Evolutionary conservation across 305 asterid species (phyloP).

Genomic region (Ajuga reptans): DNA sequence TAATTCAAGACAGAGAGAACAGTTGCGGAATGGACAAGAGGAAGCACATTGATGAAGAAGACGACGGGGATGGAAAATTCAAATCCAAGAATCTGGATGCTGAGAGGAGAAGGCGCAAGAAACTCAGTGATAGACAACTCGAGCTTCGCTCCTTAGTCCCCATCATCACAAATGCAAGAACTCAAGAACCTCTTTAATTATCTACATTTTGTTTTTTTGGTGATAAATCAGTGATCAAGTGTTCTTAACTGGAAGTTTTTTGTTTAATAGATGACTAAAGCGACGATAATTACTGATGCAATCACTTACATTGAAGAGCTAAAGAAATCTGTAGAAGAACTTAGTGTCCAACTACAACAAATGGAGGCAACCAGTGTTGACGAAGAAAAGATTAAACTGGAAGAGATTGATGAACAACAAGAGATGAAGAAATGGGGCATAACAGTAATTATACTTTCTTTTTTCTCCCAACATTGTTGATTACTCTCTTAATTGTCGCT

Average conservation of each 20-base stretch:
- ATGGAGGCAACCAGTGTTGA: conserved; percentile 36
- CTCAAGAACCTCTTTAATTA: neutral
- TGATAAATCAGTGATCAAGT: neutral
- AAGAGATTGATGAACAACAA: conserved; percentile 26
- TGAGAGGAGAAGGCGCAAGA: conserved; percentile 66
- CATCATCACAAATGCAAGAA: conserved; percentile 68
- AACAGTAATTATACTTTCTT: conserved; percentile 23
- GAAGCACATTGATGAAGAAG: conserved; percentile 15
- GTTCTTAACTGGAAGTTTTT: neutral
- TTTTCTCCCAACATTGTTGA: neutral
- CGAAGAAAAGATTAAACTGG: conserved; percentile 20
- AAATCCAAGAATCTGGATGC: conserved; percentile 78
- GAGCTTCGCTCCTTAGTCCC: conserved; percentile 78
- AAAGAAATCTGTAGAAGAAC: conserved; percentile 39
- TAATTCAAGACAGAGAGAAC: conserved; percentile 14
- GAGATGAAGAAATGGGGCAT: conserved; percentile 45
- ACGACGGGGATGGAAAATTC: conserved; percentile 21
- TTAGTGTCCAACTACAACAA: conserved; percentile 42
- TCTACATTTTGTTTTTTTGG: neutral
- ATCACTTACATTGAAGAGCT: conserved; percentile 59
- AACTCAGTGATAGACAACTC: conserved; percentile 53
- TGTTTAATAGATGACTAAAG: conserved; percentile 57
- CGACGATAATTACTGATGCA: conserved; percentile 65
- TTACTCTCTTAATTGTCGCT: neutral
- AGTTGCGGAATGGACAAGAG: conserved; percentile 27